These are phyloP conservation scores for Podila epigama DNA, from an alignment of 192 early-diverging fungal species.

Conservation along the genomic window DNA sequence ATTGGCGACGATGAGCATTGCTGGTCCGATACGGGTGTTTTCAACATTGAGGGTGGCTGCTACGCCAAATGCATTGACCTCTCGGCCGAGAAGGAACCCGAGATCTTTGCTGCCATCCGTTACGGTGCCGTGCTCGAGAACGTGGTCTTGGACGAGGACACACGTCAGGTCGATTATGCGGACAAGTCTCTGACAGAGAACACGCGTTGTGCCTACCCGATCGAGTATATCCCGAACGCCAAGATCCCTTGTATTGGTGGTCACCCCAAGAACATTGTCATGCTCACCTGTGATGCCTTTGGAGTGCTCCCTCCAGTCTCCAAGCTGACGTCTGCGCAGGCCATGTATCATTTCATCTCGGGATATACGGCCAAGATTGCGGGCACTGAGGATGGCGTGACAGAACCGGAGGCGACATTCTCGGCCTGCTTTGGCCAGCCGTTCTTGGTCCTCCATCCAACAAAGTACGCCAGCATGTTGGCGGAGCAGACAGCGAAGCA, in stretches of 20 bases:
- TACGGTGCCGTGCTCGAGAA: conserved; percentile 96
- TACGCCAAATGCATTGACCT: conserved; percentile 97
- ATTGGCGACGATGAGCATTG: conserved; percentile 99
- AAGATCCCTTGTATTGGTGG: conserved; percentile 84
- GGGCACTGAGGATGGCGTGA: conserved; percentile 93
- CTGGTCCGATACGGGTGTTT: conserved; percentile 93
- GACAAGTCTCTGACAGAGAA: conserved; percentile 88
- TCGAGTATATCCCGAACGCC: conserved; percentile 91
- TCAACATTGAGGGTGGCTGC: conserved; percentile 99
- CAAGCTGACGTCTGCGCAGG: conserved; percentile 84
- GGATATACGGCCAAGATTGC: conserved; percentile 98
- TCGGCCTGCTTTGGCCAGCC: conserved; percentile 92
- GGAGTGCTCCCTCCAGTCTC: conserved; percentile 92
- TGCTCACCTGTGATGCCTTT: conserved; percentile 95
- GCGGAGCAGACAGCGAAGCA: conserved; percentile 89
- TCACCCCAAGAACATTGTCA: conserved; percentile 93
- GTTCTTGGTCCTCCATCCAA: conserved; percentile 94
- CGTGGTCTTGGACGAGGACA: conserved; percentile 80
- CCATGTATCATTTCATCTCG: conserved; percentile 96
- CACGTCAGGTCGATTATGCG: conserved; percentile 81
- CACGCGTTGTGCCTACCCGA: conserved; percentile 94
- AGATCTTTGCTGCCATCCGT: conserved; percentile 94
- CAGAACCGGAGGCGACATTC: conserved; percentile 90
- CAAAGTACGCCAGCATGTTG: conserved; percentile 94
- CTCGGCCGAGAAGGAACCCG: conserved; percentile 95